Percentiles rank a stretch among this genome's conserved stretches.
Conservation (phyloP, 768 basidiomycete genomes). For the Lepiota venenata region DNA sequence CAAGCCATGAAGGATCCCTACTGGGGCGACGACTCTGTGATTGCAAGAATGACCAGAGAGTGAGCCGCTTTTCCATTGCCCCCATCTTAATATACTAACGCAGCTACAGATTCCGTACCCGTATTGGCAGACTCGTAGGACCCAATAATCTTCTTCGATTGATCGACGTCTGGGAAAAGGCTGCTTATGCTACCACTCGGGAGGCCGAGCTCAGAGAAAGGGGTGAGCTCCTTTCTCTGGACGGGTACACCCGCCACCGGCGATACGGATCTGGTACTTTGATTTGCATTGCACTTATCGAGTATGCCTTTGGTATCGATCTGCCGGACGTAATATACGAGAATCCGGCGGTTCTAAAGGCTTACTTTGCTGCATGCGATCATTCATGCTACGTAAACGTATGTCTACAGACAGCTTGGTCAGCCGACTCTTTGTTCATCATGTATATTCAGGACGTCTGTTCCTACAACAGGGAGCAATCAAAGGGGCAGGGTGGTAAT, state of each 20-base stretch:
- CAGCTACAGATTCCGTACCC: too few relatives aligned
- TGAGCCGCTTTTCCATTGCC: constrained; percentile 25
- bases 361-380: not conserved
- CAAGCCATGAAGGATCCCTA: constrained; percentile 46
- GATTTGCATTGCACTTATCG: not conserved
- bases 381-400: too few relatives aligned
- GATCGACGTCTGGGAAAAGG: not conserved
- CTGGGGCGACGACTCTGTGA: constrained; percentile 51
- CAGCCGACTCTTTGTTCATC: not conserved
- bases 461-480: constrained; percentile 71
- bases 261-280: not conserved
- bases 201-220: not conserved
- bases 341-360: not conserved
- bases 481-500: constrained; percentile 59
- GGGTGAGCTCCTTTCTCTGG: not conserved
- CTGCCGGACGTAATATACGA: not conserved
- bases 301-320: not conserved
- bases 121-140: too few relatives aligned
- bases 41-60: constrained; percentile 60
- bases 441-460: constrained; percentile 51
- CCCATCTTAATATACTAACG: too few relatives aligned
- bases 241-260: not conserved
- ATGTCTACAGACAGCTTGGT: not conserved
- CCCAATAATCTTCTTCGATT: too few relatives aligned
- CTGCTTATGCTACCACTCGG: not conserved